Conservation (phyloP, 2,329 filamentous ascomycete species). For the Ophiostoma ips region DNA sequence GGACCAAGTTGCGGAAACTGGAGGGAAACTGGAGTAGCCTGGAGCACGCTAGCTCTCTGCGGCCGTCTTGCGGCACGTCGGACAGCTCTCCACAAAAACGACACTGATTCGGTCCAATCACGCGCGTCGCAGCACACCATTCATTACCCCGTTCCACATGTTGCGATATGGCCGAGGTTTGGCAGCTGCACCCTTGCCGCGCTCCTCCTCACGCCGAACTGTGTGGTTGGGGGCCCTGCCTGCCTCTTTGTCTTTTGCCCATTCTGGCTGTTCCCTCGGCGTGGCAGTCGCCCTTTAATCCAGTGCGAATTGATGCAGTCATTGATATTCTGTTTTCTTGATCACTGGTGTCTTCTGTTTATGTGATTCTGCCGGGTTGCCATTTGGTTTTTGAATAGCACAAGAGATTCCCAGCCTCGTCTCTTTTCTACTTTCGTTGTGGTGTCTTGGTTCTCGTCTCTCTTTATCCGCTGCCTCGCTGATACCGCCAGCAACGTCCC, state of each 20-base stretch:
- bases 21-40: not conserved
- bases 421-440: not conserved
- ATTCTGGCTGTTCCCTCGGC: conserved; percentile 8
- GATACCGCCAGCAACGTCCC: not conserved
- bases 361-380: no score
- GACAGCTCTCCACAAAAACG: not conserved
- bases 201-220: conserved; percentile 3
- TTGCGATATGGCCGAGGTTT: conserved; percentile 14
- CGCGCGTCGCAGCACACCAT: not conserved
- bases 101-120: not conserved
- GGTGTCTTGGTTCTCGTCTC: not conserved
- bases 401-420: not conserved
- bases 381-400: not conserved
- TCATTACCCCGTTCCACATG: conserved; percentile 11
- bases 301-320: no score
- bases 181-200: conserved; percentile 5
- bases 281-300: not conserved
- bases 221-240: no score
- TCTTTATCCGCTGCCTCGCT: no score
- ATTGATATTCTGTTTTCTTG: not conserved
- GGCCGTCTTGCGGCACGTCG: no score
- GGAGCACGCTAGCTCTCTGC: no score
- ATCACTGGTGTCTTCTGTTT: not conserved
- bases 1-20: not conserved
- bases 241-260: not conserved